Percentiles rank a stretch among this genome's conserved stretches.
phyloP scores from a whole-genome alignment of 192 early-diverging fungal genomes.

The Phlyctochytrium arcticum region DNA sequence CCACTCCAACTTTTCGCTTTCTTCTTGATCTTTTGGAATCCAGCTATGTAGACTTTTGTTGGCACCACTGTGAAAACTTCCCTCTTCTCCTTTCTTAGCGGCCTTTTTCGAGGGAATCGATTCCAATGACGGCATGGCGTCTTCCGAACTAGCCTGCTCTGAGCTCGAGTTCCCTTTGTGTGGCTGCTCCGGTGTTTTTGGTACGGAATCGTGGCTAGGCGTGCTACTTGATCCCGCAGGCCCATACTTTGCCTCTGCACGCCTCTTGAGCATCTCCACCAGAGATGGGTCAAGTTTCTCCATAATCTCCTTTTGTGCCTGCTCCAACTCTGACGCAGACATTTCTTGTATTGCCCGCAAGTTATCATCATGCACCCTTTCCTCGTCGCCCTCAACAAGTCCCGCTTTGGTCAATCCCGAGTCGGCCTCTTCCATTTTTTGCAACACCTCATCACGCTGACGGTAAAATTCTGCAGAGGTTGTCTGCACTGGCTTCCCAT shows the following conservation, averaged over 20 bases:
- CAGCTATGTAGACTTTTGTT: too few relatives aligned
- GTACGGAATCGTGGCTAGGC: too few relatives aligned
- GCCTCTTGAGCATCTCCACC: slow-evolving; percentile 56
- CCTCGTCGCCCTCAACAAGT: slow-evolving; percentile 9
- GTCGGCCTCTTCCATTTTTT: too few relatives aligned
- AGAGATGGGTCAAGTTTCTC: slow-evolving; percentile 57
- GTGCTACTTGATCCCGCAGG: background rate
- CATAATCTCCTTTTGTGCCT: slow-evolving; percentile 65
- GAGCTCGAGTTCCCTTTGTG: too few relatives aligned
- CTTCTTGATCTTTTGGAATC: slow-evolving; percentile 49
- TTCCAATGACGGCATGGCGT: too few relatives aligned
- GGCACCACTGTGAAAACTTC: too few relatives aligned
- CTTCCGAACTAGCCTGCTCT: too few relatives aligned
- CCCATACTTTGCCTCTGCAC: slow-evolving; percentile 22
- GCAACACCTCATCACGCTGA: background rate
- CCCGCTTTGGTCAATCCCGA: too few relatives aligned
- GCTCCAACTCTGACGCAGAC: slow-evolving; percentile 66
- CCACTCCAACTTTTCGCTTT: slow-evolving; percentile 68
- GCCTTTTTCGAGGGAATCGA: too few relatives aligned
- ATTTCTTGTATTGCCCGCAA: slow-evolving; percentile 50
- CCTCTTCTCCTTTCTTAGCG: too few relatives aligned
- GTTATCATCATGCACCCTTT: slow-evolving; percentile 58
- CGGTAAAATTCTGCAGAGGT: background rate
- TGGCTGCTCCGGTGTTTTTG: too few relatives aligned
- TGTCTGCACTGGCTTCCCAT: background rate